Conservation (phyloP, 768 basidiomycete genomes). For the Rhodotorula graminis region DNA sequence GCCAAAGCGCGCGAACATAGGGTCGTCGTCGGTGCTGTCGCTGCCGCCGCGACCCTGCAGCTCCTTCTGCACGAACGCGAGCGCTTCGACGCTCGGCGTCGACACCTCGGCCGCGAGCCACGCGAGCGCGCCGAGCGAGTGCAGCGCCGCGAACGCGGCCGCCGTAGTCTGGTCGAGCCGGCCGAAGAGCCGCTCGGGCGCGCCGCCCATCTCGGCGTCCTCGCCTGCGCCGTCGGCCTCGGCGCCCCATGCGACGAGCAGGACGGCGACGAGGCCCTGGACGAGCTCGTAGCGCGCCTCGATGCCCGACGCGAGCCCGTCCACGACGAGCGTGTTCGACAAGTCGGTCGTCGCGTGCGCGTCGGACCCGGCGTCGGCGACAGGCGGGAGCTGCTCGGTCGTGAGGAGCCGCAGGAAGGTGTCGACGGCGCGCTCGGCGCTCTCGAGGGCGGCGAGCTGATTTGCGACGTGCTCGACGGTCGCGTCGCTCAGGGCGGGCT, state of each 20-base stretch:
- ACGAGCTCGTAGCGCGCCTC: constrained; percentile 25
- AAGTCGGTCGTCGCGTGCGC: constrained; percentile 8
- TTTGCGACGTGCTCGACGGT: not conserved
- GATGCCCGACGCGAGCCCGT: constrained; percentile 1
- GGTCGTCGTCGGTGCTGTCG: not conserved
- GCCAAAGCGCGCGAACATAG: constrained; percentile 8
- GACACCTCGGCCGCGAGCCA: constrained; percentile 13
- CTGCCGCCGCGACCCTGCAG: not conserved
- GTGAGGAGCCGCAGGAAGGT: constrained; percentile 20
- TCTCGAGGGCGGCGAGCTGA: constrained; percentile 5
- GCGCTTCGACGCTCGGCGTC: not conserved
- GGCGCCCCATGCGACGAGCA: constrained; percentile 30
- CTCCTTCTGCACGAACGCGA: not conserved
- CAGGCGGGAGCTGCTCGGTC: not conserved
- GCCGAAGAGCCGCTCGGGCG: constrained; percentile 4
- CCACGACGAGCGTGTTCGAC: constrained; percentile 5
- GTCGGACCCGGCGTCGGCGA: not conserved
- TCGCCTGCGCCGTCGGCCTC: constrained; percentile 8
- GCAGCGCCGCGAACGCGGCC: constrained; percentile 21
- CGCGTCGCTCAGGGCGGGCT: constrained; percentile 1
- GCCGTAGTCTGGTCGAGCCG: constrained; percentile 22
- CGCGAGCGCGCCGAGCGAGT: constrained; percentile 10
- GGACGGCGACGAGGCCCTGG: constrained; percentile 18
- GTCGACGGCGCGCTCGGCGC: constrained; percentile 27
- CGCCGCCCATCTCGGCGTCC: not conserved